Evolutionary conservation across 2,329 filamentous ascomycete genomes (phyloP).

Genomic region (Aspergillus sp.): DNA sequence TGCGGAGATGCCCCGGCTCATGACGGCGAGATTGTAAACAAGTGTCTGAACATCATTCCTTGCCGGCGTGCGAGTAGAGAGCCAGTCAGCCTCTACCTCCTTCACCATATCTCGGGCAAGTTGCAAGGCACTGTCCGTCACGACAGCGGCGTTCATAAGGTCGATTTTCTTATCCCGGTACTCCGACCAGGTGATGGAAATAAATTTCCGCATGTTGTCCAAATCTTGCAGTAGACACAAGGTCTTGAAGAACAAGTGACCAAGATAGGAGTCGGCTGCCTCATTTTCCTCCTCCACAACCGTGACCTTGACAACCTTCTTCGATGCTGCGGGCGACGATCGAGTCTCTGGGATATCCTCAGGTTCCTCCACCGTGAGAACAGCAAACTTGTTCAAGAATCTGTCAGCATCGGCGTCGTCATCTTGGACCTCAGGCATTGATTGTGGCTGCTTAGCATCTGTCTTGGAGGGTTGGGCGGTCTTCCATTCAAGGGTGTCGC

Average conservation of each 20-base stretch:
- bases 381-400: slow-evolving; percentile 31
- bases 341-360: slow-evolving; percentile 18
- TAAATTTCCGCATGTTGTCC: slow-evolving; percentile 31
- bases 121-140: slow-evolving; percentile 35
- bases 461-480: slow-evolving; percentile 10
- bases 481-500: slow-evolving; percentile 29
- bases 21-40: slow-evolving; percentile 13
- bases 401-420: slow-evolving; percentile 15
- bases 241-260: slow-evolving; percentile 26
- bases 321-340: slow-evolving; percentile 12
- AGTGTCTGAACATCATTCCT: slow-evolving; percentile 10
- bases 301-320: slow-evolving; percentile 26
- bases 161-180: slow-evolving; percentile 33
- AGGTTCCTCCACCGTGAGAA: slow-evolving; percentile 31
- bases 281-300: slow-evolving; percentile 19
- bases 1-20: slow-evolving; percentile 13
- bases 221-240: slow-evolving; percentile 36
- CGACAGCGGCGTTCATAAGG: slow-evolving; percentile 35
- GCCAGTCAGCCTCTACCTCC: slow-evolving; percentile 22
- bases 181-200: slow-evolving; percentile 33
- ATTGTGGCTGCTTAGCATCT: slow-evolving; percentile 17
- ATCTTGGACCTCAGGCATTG: slow-evolving; percentile 11
- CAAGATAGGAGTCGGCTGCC: slow-evolving; percentile 17
- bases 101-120: slow-evolving; percentile 26
- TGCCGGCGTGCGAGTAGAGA: slow-evolving; percentile 7